Evolutionary conservation across 2,329 filamentous ascomycete genomes (phyloP).

Genomic region (Juglanconis oblonga): DNA sequence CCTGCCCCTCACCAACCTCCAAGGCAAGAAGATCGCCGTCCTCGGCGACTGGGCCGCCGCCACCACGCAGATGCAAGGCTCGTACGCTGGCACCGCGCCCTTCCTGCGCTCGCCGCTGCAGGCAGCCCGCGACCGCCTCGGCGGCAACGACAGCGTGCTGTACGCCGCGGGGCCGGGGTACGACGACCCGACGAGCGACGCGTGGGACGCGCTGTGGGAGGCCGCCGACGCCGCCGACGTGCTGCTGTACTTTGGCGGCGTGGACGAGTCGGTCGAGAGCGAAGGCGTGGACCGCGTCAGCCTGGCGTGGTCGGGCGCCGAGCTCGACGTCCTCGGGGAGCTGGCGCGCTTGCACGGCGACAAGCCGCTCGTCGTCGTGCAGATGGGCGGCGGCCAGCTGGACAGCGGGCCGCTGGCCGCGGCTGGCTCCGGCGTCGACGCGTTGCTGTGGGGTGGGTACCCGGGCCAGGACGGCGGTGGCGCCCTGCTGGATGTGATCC

Average conservation of each 20-base stretch:
- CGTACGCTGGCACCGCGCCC: slow-evolving; percentile 55
- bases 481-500: slow-evolving; percentile 53
- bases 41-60: slow-evolving; percentile 59
- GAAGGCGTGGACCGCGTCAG: slow-evolving; percentile 50
- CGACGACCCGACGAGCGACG: slow-evolving; percentile 25
- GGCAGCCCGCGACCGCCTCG: slow-evolving; percentile 29
- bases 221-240: slow-evolving; percentile 43
- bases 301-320: slow-evolving; percentile 50
- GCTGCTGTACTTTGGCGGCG: slow-evolving; percentile 53
- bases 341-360: slow-evolving; percentile 32
- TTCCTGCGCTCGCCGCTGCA: slow-evolving; percentile 53
- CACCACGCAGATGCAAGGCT: slow-evolving; percentile 55
- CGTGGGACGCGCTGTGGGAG: slow-evolving; percentile 31
- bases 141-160: slow-evolving; percentile 10
- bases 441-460: slow-evolving; percentile 56
- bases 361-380: slow-evolving; percentile 50
- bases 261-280: slow-evolving; percentile 49
- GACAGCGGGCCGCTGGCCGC: slow-evolving; percentile 47
- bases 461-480: slow-evolving; percentile 58
- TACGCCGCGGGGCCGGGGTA: slow-evolving; percentile 24
- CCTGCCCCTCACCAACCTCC: slow-evolving; percentile 48
- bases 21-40: slow-evolving; percentile 48
- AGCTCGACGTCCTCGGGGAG: slow-evolving; percentile 48
- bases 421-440: slow-evolving; percentile 43
- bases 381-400: slow-evolving; percentile 47